A percentile compares a stretch with the other conserved stretches of the same genome.
Evolutionary conservation across 116 monocot species (phyloP).

Genomic region (Dioscorea cayenensis): DNA sequence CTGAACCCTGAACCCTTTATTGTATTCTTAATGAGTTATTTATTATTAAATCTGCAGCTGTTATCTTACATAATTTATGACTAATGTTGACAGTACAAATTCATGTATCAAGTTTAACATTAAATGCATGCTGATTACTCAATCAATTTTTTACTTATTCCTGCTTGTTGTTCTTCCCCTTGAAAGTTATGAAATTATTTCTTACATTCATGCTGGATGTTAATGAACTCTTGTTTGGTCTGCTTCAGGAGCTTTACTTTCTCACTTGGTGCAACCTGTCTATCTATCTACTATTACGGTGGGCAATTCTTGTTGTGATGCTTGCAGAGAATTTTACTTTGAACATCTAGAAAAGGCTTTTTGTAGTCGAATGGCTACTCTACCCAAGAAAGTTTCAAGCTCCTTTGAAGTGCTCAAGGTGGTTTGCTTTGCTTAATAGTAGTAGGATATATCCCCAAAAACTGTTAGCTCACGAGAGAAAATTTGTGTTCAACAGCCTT

Average conservation of each 20-base stretch:
- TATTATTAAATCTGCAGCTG: too few relatives aligned
- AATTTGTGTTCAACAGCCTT: slow-evolving; percentile 19
- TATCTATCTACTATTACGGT: slow-evolving; percentile 81
- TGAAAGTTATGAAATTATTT: too few relatives aligned
- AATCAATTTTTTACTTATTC: neutral
- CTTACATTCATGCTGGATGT: too few relatives aligned
- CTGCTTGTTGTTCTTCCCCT: neutral
- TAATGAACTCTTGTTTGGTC: neutral
- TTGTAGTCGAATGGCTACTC: slow-evolving; percentile 26
- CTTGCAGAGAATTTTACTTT: slow-evolving; percentile 16
- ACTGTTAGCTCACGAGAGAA: neutral
- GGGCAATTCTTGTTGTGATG: slow-evolving; percentile 28
- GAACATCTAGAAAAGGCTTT: slow-evolving; percentile 42
- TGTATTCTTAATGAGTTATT: too few relatives aligned
- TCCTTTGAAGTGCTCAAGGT: slow-evolving; percentile 61
- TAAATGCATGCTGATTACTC: neutral
- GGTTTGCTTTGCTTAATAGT: slow-evolving; percentile 6
- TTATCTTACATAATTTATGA: too few relatives aligned
- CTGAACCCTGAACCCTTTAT: too few relatives aligned
- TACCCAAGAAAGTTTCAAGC: slow-evolving; percentile 16
- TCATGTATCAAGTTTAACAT: neutral
- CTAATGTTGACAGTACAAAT: neutral
- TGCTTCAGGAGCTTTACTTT: slow-evolving; percentile 77
- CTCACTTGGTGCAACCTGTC: slow-evolving; percentile 56
- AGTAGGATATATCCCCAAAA: neutral